Base-by-base conservation (phyloP, 495 filamentous ascomycete species). In the Penicillium longicatenatum region DNA sequence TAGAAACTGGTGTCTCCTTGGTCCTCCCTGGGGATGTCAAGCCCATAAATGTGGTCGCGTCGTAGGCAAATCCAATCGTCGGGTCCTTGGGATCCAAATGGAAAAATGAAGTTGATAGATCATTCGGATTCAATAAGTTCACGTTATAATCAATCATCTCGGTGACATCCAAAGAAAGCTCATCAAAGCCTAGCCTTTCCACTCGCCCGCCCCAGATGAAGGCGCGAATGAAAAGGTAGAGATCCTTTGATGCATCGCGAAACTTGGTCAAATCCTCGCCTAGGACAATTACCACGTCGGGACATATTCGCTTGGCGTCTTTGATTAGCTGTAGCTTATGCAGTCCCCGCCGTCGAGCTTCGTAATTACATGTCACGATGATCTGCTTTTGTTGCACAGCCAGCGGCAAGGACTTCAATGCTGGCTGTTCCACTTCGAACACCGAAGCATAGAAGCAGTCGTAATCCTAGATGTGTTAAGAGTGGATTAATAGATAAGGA, bases 391-490 rank as follows among this genome's bases (percentile, higher is more conserved):
- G 88, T 68, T 89, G 86, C 35, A 91, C 85, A 45, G 85, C 87
- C 44, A 97, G 74, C 9, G 92, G 91, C 41, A 88, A 71, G 1
- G 82, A 75, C 59, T 85, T 92, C 58, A 96, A 77, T 0, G 79
- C 72, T 1, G 93, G 91, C 61, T 89, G 86, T 61, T 89, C 85
- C 54, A 86, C 86, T 71, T 97, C 92, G 59, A 93, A 86, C 31
- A 93, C 92, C 42, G 89, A 87, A 31, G 92, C 92, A 69, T 98
- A 98, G 78, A 97, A 97, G 70, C 91, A 95, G 75, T 96, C 90
- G 76, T 94, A 90, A 73, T 93, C 90, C 89, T 92, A 51, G 20
- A 14, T 53, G 29, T 48, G 54, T 67, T 37, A 62, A 47, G 29
- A 6, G 5, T 12, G 37, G 31, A 26, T 17, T 1, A 16, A 47